Evolutionary conservation across 345 rosid genomes (phyloP), one percentile per base, ranked within the genome.

Genomic region (Eucalyptus leucophloia): DNA sequence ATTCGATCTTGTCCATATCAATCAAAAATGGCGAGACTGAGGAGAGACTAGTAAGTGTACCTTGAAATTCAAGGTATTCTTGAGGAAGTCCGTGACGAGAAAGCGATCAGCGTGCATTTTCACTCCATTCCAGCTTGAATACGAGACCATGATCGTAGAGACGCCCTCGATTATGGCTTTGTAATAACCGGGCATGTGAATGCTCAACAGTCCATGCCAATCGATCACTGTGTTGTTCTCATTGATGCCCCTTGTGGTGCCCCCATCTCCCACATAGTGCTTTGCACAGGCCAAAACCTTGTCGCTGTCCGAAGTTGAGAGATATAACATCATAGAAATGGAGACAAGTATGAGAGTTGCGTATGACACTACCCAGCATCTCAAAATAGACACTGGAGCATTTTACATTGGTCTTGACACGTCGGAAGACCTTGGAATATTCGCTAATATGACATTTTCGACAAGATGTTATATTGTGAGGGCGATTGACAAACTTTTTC

Each of bases 211-310:
- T 60, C 91, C 95, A 82, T 93, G 92, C 88, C 86, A 32, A 44
- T 89, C 91, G 19, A 85, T 91, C 88, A 90, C 91, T 0, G 97
- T 95, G 89, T 97, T 88, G 92, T 96, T 95, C 87, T 95, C 99
- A 50, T 96, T 92, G 49, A 95, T 94, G 80, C 99, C 99, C 19
- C 82, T 89, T 17, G 92, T 49, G 9, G 99, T 97, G 37, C 99
- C 99, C 24, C 98, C 98, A 89, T 97, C 99, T 8, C 98, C 98
- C 50, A 96, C 97, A 86, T 89, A 97, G 92, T 97, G 99, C 91
- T 96, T 97, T 6, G 99, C 98, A 91, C 99, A 96, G 11, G 99
- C 98, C 28, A 95, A 94, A 11, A 96, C 97, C 90, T 95, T 97
- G 56, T 92, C 91, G 88, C 97, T 96, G 90, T 26, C 28, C 37